Conservation (phyloP, 2,329 filamentous ascomycete species). For the Hyphodiscus sp. region DNA sequence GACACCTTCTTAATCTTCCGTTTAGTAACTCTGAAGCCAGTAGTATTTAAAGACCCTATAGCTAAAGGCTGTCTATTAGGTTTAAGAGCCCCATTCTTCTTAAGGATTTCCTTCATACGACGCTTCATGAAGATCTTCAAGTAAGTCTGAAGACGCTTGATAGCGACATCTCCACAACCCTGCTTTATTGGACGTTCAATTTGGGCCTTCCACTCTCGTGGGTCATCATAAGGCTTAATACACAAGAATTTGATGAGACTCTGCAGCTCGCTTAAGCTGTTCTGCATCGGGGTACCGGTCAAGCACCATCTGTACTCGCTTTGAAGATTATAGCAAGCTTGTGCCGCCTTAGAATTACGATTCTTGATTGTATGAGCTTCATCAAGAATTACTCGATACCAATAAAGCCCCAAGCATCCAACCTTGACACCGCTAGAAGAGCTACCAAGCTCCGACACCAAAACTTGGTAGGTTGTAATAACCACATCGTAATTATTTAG, state of each 20-base stretch:
- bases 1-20: conserved; percentile 79
- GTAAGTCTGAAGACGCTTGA: conserved; percentile 76
- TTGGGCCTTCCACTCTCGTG: conserved; percentile 82
- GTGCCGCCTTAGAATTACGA: conserved; percentile 88
- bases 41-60: conserved; percentile 41
- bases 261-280: conserved; percentile 94
- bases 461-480: conserved; percentile 92
- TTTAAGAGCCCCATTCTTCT: conserved; percentile 74
- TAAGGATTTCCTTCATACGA: conserved; percentile 95
- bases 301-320: conserved; percentile 93
- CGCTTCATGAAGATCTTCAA: conserved; percentile 96
- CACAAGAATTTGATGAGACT: conserved; percentile 87
- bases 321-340: conserved; percentile 79
- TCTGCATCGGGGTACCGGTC: conserved; percentile 95
- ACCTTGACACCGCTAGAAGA: conserved; percentile 62
- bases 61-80: conserved; percentile 59
- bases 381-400: conserved; percentile 93
- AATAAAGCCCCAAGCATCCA: conserved; percentile 85
- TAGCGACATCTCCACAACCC: conserved; percentile 81
- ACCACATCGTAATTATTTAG: conserved; percentile 87
- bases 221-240: conserved; percentile 84
- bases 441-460: conserved; percentile 81
- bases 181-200: conserved; percentile 88
- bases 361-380: conserved; percentile 99
- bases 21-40: conserved; percentile 84